Evolutionary conservation across 2,329 filamentous ascomycete genomes (phyloP), one percentile per base, ranked within the genome.

Genomic region (Metarhizium anisopliae): DNA sequence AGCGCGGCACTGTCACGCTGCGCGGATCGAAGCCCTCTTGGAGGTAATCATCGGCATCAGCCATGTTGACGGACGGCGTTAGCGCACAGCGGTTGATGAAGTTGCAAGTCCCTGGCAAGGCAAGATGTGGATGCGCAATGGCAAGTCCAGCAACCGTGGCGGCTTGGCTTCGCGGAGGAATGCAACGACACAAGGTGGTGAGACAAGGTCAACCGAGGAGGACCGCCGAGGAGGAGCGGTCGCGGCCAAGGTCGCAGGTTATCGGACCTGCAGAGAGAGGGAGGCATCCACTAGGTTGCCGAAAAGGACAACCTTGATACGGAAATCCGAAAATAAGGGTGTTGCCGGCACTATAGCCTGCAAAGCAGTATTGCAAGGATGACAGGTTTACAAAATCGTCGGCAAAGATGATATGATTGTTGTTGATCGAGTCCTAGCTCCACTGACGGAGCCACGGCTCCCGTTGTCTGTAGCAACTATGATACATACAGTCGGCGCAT

Each of bases 21-120:
- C 81, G 80, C 20, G 94, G 85, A 69, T 99, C 90, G 69, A 96
- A 97, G 64, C 83, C 89, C 55, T 89, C 81, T 67, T 92, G 84
- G 36, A 97, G 85, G 69, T 97, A 99, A 62, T 90, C 88, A 62
- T 92, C 89, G 60, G 83, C 75, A 65, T 86, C 83, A 32, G 80
- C 80, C 83, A 86, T 86, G 61, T 50, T 56, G 58, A 53, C 20
- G 35, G 35, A 20, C 16, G 13, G 40, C 54, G 55, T 57, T 55
- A 50, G n/a, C 47, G 55, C 29, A 43, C 35, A 50, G 40, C 38
- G 38, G 20, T 42, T 40, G 47, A 47, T 45, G 50, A 47, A 32
- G 25, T 11, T 47, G n/a, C 7, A 16, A 30, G 2, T 49, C 6
- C 30, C 45, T 20, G 25, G 25, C 45, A 49, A 30, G 6, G 45